Percentiles rank a stretch among this genome's conserved stretches.
Evolutionary conservation across 495 filamentous ascomycete species (phyloP).

Genomic region (Penicillium ucsense): DNA sequence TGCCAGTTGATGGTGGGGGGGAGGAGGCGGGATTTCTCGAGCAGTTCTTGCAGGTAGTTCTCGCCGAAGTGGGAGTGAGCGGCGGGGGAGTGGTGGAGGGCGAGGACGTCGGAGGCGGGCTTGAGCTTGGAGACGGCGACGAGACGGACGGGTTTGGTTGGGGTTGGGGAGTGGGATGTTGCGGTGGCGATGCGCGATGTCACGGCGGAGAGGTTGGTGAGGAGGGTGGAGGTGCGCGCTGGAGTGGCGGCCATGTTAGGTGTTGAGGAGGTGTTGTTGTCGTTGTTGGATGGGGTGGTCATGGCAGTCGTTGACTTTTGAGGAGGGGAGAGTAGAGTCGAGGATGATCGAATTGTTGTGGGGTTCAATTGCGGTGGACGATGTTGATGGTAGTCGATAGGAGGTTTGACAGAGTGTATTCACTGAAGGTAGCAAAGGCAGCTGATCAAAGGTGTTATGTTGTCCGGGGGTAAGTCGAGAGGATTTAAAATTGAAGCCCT

Average conservation of each 20-base stretch:
- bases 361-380: too few relatives aligned
- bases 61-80: slow-evolving; percentile 82
- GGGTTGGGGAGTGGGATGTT: slow-evolving; percentile 6
- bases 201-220: slow-evolving; percentile 30
- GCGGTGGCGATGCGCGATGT: slow-evolving; percentile 25
- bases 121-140: slow-evolving; percentile 94
- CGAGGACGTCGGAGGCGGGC: slow-evolving; percentile 77
- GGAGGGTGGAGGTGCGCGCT: slow-evolving; percentile 26
- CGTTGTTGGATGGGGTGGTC: slow-evolving; percentile 8
- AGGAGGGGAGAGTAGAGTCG: background rate
- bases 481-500: too few relatives aligned
- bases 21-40: slow-evolving; percentile 71
- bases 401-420: too few relatives aligned
- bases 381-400: too few relatives aligned
- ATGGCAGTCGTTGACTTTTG: slow-evolving; percentile 4
- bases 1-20: slow-evolving; percentile 84
- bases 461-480: too few relatives aligned
- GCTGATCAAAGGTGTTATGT: too few relatives aligned
- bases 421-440: too few relatives aligned
- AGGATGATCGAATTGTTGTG: too few relatives aligned
- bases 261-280: background rate
- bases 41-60: slow-evolving; percentile 92
- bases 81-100: slow-evolving; percentile 55
- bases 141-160: slow-evolving; percentile 48
- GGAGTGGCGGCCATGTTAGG: slow-evolving; percentile 28